Conservation (phyloP, 805 yeast genomes). For the Kluyveromyces aestuarii region DNA sequence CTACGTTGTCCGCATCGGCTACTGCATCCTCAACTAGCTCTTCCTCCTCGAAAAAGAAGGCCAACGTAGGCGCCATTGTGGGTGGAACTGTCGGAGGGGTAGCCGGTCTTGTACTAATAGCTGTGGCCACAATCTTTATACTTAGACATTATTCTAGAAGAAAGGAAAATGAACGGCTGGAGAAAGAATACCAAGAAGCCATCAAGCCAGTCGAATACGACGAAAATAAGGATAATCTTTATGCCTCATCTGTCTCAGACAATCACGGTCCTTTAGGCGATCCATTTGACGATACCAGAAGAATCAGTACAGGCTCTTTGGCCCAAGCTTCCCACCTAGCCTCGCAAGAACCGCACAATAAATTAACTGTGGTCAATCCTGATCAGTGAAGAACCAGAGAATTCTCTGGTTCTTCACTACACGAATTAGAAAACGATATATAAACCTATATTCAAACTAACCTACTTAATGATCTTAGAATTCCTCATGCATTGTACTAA, state of each 20-base stretch:
- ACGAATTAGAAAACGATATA: not conserved
- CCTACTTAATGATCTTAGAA: not conserved
- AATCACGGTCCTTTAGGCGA: constrained; percentile 31
- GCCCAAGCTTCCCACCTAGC: constrained; percentile 67
- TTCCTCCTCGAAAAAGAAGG: constrained; percentile 10
- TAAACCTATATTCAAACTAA: not conserved
- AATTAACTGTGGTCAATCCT: constrained; percentile 82
- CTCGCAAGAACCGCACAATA: constrained; percentile 54
- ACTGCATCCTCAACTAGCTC: constrained; percentile 7
- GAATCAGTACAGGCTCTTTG: constrained; percentile 77
- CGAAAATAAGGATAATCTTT: constrained; percentile 25
- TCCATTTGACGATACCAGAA: constrained; percentile 71
- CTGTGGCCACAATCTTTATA: constrained; percentile 31
- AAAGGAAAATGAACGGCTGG: constrained; percentile 41
- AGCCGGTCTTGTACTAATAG: constrained; percentile 36
- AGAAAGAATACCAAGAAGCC: constrained; percentile 50
- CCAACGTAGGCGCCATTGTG: constrained; percentile 46
- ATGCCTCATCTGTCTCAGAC: constrained; percentile 11
- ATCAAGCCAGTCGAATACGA: constrained; percentile 36
- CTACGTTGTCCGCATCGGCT: constrained; percentile 12
- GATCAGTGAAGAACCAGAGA: constrained; percentile 35
- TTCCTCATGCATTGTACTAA: not conserved
- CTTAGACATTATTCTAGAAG: constrained; percentile 30
- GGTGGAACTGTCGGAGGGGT: constrained; percentile 57
- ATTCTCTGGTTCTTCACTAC: not conserved